phyloP scores from a whole-genome alignment of 2,329 filamentous ascomycete genomes.

The Pyrenophora seminiperda region DNA sequence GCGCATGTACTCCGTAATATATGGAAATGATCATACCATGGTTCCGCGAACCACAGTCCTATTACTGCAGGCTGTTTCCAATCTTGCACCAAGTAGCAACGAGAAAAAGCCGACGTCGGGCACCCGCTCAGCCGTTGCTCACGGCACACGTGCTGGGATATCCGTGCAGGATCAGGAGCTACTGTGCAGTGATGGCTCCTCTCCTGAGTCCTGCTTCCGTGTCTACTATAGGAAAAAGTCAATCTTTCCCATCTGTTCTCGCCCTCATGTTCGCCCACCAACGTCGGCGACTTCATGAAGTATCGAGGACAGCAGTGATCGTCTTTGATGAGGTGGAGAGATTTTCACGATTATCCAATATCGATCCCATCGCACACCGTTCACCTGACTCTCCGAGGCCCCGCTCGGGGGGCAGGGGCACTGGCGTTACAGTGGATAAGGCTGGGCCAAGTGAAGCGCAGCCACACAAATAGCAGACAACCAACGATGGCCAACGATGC shows the following conservation, averaged over 20 bases:
- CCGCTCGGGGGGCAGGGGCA: background rate
- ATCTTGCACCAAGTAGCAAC: background rate
- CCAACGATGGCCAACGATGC: constrained; percentile 1
- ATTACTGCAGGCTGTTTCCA: background rate
- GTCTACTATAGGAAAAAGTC: too few relatives aligned
- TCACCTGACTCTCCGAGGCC: background rate
- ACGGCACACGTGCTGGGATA: background rate
- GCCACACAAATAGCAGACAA: background rate
- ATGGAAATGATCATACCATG: background rate
- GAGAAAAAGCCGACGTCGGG: constrained; percentile 1
- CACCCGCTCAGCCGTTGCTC: background rate
- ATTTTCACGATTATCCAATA: background rate
- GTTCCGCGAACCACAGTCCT: background rate
- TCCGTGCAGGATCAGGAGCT: background rate
- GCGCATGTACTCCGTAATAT: background rate
- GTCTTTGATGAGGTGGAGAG: background rate
- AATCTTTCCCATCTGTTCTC: background rate
- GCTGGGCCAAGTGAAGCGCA: background rate
- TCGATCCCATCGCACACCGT: background rate
- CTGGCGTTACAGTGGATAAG: background rate
- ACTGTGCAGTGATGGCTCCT: background rate
- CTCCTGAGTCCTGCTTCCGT: background rate
- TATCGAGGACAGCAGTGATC: background rate
- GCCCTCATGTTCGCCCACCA: background rate
- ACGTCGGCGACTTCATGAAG: background rate